These are phyloP conservation scores for Dioscorea dumetorum DNA, from an alignment of 106 monocot genomes.

Conservation along the genomic window DNA sequence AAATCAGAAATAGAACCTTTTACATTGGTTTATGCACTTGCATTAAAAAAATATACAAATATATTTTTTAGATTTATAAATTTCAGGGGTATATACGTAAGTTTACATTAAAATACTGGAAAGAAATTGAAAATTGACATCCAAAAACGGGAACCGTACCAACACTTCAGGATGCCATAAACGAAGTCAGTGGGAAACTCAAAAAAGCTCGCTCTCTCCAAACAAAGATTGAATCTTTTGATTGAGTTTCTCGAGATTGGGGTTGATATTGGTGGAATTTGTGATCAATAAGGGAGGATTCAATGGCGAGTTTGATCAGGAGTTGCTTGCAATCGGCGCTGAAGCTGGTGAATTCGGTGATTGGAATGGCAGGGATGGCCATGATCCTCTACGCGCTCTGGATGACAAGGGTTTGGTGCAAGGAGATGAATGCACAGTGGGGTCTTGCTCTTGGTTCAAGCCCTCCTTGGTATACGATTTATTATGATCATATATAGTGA, in stretches of 20 bases:
- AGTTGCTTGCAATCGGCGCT: slow-evolving; percentile 27
- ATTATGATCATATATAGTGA: background rate
- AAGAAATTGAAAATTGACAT: too few relatives aligned
- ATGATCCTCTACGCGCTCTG: slow-evolving; percentile 44
- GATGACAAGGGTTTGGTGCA: slow-evolving; percentile 41
- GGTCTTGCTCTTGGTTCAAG: background rate
- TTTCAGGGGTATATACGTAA: too few relatives aligned
- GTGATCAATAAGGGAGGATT: background rate
- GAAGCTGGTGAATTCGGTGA: slow-evolving; percentile 41
- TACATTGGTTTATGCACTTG: too few relatives aligned
- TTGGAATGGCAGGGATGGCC: slow-evolving; percentile 27
- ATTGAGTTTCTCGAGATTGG: background rate
- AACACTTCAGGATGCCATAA: too few relatives aligned
- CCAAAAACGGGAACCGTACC: too few relatives aligned
- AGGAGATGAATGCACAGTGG: background rate
- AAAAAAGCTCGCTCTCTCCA: too few relatives aligned
- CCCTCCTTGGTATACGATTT: slow-evolving; percentile 11
- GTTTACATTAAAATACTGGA: too few relatives aligned
- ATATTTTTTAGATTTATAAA: too few relatives aligned
- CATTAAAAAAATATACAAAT: too few relatives aligned
- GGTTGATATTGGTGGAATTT: background rate
- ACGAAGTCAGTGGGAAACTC: too few relatives aligned
- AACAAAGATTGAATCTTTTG: too few relatives aligned
- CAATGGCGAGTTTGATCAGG: slow-evolving; percentile 26
- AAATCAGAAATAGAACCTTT: too few relatives aligned